phyloP scores from a whole-genome alignment of 192 early-diverging fungal genomes.

The Entomortierella chlamydospora region DNA sequence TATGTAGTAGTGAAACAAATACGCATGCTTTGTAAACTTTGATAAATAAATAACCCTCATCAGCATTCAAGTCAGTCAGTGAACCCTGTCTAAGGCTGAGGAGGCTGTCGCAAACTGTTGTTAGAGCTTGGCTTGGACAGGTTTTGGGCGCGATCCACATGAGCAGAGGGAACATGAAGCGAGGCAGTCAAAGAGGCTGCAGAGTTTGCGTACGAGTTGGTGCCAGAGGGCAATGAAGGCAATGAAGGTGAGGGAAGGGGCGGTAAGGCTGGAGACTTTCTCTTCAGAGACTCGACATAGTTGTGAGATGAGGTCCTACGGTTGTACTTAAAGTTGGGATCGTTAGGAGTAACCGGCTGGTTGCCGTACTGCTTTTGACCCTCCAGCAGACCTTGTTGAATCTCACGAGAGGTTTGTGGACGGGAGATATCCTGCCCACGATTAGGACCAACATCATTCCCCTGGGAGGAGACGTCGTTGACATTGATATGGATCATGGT shows the following conservation, averaged over 20 bases:
- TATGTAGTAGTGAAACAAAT: too few relatives aligned
- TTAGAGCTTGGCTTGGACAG: too few relatives aligned
- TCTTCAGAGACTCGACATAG: constrained; percentile 11
- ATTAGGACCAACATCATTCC: neutral
- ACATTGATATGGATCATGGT: constrained; percentile 50
- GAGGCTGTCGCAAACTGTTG: too few relatives aligned
- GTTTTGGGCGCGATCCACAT: too few relatives aligned
- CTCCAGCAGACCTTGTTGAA: constrained; percentile 30
- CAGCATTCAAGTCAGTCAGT: too few relatives aligned
- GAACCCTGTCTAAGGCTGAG: too few relatives aligned
- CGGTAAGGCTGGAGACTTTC: constrained; percentile 21
- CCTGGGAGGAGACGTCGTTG: constrained; percentile 13
- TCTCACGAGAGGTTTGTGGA: constrained; percentile 27
- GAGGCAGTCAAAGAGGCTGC: neutral
- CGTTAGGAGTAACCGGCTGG: constrained; percentile 7
- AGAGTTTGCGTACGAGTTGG: neutral
- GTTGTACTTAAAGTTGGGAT: constrained; percentile 27
- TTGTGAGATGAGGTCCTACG: constrained; percentile 36
- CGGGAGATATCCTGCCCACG: too few relatives aligned
- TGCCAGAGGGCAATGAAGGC: constrained; percentile 12
- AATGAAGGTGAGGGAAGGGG: constrained; percentile 37
- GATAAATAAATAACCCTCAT: too few relatives aligned
- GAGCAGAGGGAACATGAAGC: neutral
- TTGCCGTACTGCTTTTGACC: constrained; percentile 7
- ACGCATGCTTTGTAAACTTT: too few relatives aligned